These are phyloP conservation scores for Castanea crenata DNA, from an alignment of 306 rosid genomes.

Conservation along the genomic window DNA sequence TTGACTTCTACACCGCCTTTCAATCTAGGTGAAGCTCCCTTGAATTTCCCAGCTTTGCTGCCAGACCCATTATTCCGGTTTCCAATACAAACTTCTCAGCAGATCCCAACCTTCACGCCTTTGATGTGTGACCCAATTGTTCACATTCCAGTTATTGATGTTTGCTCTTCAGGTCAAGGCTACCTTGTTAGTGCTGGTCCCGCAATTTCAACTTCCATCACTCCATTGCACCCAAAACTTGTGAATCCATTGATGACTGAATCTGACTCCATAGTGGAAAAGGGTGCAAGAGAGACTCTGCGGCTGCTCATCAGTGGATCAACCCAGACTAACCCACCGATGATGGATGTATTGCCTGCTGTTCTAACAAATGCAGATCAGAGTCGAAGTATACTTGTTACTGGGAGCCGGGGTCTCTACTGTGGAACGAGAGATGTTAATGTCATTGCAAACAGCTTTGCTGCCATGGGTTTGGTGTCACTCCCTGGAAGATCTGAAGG, in stretches of 20 bases:
- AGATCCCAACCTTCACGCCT: constrained; percentile 86
- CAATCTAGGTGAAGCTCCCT: constrained; percentile 40
- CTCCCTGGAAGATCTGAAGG: constrained; percentile 52
- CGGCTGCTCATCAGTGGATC: constrained; percentile 80
- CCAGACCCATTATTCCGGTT: constrained; percentile 74
- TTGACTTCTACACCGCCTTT: constrained; percentile 58
- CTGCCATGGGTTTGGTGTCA: constrained; percentile 80
- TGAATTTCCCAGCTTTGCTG: constrained; percentile 75
- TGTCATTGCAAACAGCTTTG: constrained; percentile 72
- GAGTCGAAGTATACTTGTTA: constrained; percentile 49
- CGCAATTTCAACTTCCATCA: constrained; percentile 61
- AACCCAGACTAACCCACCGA: constrained; percentile 57
- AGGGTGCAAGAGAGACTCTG: constrained; percentile 92
- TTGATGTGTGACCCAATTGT: constrained; percentile 92
- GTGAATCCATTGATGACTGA: constrained; percentile 71
- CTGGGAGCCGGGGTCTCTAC: constrained; percentile 84
- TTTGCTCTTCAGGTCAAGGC: constrained; percentile 93
- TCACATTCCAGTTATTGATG: constrained; percentile 83
- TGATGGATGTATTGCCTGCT: constrained; percentile 63
- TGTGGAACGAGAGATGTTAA: constrained; percentile 66
- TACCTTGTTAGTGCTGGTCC: constrained; percentile 93
- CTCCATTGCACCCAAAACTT: constrained; percentile 67
- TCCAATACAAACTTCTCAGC: constrained; percentile 70
- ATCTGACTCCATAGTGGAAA: constrained; percentile 69
- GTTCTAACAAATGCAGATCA: constrained; percentile 56